Conservation (phyloP, 1,284 basidiomycete species). For the Ceratobasidium theobromae region DNA sequence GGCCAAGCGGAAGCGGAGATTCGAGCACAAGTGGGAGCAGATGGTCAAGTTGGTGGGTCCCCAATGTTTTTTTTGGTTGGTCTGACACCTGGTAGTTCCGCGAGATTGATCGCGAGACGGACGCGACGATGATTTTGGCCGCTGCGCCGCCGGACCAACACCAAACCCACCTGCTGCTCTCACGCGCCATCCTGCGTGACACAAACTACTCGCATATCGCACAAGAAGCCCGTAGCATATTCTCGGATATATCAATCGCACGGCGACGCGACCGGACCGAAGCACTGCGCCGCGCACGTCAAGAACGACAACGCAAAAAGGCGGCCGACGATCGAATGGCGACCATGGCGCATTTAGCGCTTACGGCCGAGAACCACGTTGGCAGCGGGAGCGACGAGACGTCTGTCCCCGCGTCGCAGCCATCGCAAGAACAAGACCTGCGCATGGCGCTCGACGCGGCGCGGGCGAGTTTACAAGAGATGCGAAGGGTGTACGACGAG, state of each 20-base stretch:
- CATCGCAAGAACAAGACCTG: slow-evolving; percentile 26
- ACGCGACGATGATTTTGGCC: slow-evolving; percentile 69
- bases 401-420: slow-evolving; percentile 18
- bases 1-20: slow-evolving; percentile 65
- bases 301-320: slow-evolving; percentile 30
- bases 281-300: slow-evolving; percentile 17
- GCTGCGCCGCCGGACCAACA: slow-evolving; percentile 64
- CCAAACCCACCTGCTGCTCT: slow-evolving; percentile 33
- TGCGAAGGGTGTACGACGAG: slow-evolving; percentile 29
- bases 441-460: slow-evolving; percentile 31
- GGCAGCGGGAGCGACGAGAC: slow-evolving; percentile 31
- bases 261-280: slow-evolving; percentile 31
- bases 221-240: slow-evolving; percentile 29
- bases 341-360: slow-evolving; percentile 6
- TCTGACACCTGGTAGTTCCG: slow-evolving; percentile 57
- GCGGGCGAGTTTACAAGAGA: slow-evolving; percentile 32
- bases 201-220: slow-evolving; percentile 27
- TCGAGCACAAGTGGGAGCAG: slow-evolving; percentile 72
- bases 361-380: slow-evolving; percentile 1
- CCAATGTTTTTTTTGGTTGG: slow-evolving; percentile 5
- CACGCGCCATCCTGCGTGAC: slow-evolving; percentile 30
- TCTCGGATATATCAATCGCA: slow-evolving; percentile 26
- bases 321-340: slow-evolving; percentile 28
- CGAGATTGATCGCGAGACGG: slow-evolving; percentile 73
- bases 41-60: slow-evolving; percentile 65